Evolutionary conservation across 352 stramenopile genomes (phyloP), one percentile per base, ranked within the genome.

Genomic region (Blastocystis sp.): DNA sequence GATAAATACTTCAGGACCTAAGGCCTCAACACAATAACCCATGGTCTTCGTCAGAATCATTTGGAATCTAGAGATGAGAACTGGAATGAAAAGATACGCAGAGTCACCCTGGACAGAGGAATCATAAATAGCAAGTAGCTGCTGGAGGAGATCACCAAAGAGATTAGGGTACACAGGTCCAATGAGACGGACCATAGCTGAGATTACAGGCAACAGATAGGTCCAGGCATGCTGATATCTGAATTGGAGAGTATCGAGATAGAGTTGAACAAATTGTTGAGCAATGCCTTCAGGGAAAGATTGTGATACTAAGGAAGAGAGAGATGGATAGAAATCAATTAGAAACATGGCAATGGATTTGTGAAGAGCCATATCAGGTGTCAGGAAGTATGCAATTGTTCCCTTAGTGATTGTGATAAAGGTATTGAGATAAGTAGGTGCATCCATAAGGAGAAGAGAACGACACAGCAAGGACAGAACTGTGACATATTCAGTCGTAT

Each of bases 331-430:
- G 66, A 58, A 78, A 27, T 21, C 37, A 39, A 78, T 78, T 1
- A 78, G 66, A n/a, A 56, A 78, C 14, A 78, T 57, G 39, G 66
- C 54, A 24, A 78, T n/a, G 24, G 66, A 32, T 27, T 78, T 78
- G 66, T 78, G 66, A 24, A 78, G 39, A 27, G 37, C 66, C 6
- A 39, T 27, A 35, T 78, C 35, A 0, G 66, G 32, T 24, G 66
- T 56, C 42, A 46, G 14, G 66, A 78, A 78, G 39, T 27, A 78
- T 1, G 7, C 66, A 11, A 78, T 21, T 0, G 57, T 51, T 7
- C 5, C n/a, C 1, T 29, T 21, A 0, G 32, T 54, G 19, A 54
- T 32, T 3, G 43, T 51, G 5, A 78, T 4, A 29, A 78, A 59
- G 1, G 24, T 14, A 16, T 11, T 1, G 21, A 56, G 29, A 43